Evolutionary conservation across 2,329 filamentous ascomycete species (phyloP).

Genomic region (Coniochaeta prunicola): DNA sequence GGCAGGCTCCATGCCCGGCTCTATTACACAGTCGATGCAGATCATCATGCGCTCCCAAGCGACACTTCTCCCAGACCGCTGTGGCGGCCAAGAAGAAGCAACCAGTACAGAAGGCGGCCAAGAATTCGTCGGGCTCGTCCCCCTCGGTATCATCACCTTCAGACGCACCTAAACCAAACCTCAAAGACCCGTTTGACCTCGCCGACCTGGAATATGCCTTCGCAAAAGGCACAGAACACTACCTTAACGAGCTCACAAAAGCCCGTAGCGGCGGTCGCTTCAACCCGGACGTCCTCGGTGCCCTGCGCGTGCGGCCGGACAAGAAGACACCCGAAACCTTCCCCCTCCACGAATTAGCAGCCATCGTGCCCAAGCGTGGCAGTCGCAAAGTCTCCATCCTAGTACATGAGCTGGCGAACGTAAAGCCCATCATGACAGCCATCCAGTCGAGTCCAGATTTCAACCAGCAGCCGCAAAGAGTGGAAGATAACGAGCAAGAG

Average conservation of each 20-base stretch:
- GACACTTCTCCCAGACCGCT: conserved; percentile 4
- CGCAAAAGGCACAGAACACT: conserved; percentile 32
- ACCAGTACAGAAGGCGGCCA: not conserved
- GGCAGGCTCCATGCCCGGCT: not conserved
- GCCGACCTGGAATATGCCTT: conserved; percentile 38
- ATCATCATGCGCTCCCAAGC: not conserved
- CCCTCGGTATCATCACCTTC: not conserved
- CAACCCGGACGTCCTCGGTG: conserved; percentile 41
- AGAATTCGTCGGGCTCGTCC: not conserved
- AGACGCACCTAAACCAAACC: conserved; percentile 21
- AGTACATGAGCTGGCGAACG: conserved; percentile 31
- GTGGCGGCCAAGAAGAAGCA: conserved; percentile 1
- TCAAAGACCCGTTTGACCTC: conserved; percentile 41
- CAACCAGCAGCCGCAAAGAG: conserved; percentile 54
- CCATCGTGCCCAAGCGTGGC: conserved; percentile 39
- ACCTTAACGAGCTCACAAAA: conserved; percentile 30
- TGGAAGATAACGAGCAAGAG: conserved; percentile 52
- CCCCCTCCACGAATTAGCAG: conserved; percentile 47
- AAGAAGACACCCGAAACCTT: conserved; percentile 24
- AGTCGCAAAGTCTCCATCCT: conserved; percentile 29
- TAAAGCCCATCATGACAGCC: conserved; percentile 49
- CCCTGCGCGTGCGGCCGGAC: conserved; percentile 31
- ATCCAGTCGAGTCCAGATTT: conserved; percentile 44
- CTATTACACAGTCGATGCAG: not conserved
- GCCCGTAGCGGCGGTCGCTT: conserved; percentile 41